Evolutionary conservation across 2,329 filamentous ascomycete genomes (phyloP), one percentile per base, ranked within the genome.

Genomic region (Pseudogymnoascus sp.): DNA sequence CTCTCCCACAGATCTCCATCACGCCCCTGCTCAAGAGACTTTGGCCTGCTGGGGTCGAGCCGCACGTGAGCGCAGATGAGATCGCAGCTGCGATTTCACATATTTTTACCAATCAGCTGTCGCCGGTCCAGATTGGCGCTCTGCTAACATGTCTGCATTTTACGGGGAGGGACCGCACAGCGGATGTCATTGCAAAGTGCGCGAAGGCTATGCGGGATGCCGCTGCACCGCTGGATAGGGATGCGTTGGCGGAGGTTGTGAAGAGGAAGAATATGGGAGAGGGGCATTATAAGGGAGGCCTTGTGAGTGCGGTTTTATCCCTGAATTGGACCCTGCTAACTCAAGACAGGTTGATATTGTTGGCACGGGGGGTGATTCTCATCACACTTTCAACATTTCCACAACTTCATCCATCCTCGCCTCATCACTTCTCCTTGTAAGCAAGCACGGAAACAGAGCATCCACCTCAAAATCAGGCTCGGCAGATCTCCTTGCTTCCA

Each of bases 321-420:
- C 27, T 27, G 31, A 42, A 58, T 12, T 21, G 13, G 55, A 9
- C 51, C 17, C 13, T 15, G 3, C 55, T 59, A 15, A 62, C 21
- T 27, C 51, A 10, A 6, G 7, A 25, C 33, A 38, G 36, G 86
- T 92, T 74, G 94, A 99, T 75, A 97, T 99, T 73, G 94, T 99
- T 63, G 94, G 94, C 68, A 99, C 94, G 6, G 94, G 94, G 67
- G 94, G 94, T 71, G 94, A 99, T 78, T 88, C 89, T 17, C 92
- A 97, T 81, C 91, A 96, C 75, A 99, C 94, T 35, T 99, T 96
- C 85, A 99, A 99, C 75, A 93, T 99, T 73, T 94, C 89, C 69
- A 99, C 94, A 4, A 96, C 94, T 5, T 86, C 94, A 2, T 96
- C 92, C 15, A 97, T 99, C 71, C 80, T 99, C 58, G 91, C 91